Evolutionary conservation across 208 protist species (phyloP).

Genomic region (Trypanosoma theileri): DNA sequence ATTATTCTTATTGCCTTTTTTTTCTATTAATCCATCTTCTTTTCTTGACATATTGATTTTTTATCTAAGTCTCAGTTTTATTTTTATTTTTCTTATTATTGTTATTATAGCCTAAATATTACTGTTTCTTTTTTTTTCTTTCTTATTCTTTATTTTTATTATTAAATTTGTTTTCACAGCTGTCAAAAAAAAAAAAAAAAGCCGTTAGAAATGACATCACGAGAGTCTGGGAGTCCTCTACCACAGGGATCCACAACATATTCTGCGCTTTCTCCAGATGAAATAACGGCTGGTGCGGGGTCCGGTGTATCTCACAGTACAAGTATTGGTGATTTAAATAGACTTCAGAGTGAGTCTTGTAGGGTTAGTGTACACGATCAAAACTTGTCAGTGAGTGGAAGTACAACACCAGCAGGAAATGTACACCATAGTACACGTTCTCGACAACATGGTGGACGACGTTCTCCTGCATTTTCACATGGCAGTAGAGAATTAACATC

Average conservation of each 20-base stretch:
- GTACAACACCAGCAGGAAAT: neutral
- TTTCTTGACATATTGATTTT: too few species aligned
- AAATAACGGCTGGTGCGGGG: neutral
- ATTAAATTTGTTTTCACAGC: too few species aligned
- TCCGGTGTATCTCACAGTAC: neutral
- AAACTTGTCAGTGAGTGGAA: neutral
- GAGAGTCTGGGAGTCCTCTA: neutral
- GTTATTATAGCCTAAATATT: too few species aligned
- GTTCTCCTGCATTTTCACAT: neutral
- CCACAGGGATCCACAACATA: too few species aligned
- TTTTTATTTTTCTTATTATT: neutral
- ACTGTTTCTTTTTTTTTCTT: neutral
- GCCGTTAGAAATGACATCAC: neutral
- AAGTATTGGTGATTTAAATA: neutral
- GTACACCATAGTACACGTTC: neutral
- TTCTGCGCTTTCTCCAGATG: neutral
- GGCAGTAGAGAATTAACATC: neutral
- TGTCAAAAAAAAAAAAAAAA: neutral
- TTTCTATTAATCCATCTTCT: slow-evolving; percentile 8
- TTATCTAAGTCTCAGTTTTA: neutral
- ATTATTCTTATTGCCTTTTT: neutral
- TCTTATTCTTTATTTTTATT: slow-evolving; percentile 6
- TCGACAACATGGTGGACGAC: neutral
- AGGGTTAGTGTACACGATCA: neutral
- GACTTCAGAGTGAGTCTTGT: neutral